phyloP scores from a whole-genome alignment of 2,329 filamentous ascomycete genomes.

The Pyrenophora tritici-repentis region DNA sequence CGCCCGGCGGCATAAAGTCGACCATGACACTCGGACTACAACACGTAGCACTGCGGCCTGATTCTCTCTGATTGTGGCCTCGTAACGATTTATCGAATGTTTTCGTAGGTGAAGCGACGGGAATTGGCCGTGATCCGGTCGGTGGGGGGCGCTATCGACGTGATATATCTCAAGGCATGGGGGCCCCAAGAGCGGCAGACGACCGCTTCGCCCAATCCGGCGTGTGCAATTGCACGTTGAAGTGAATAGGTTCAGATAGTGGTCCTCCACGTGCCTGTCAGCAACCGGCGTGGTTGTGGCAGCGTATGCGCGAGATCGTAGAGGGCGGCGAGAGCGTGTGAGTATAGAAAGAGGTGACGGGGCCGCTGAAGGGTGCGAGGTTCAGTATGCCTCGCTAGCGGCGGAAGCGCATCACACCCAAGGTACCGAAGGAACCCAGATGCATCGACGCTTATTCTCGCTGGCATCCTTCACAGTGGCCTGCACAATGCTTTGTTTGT shows the following conservation, averaged over 20 bases:
- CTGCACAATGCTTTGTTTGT: neutral
- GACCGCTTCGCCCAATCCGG: conserved; percentile 22
- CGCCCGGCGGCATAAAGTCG: conserved; percentile 43
- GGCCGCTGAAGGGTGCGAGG: conserved; percentile 18
- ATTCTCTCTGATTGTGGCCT: conserved; percentile 9
- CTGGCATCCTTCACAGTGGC: neutral
- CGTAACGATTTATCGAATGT: conserved; percentile 16
- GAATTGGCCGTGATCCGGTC: conserved; percentile 10
- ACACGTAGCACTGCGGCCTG: conserved; percentile 29
- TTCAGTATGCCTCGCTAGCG: conserved; percentile 20
- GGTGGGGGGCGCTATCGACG: conserved; percentile 35
- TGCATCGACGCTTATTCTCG: conserved; percentile 6
- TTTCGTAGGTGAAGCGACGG: conserved; percentile 7
- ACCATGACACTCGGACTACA: conserved; percentile 41
- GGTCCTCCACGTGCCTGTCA: neutral
- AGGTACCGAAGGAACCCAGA: conserved; percentile 18
- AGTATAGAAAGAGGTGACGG: conserved; percentile 22
- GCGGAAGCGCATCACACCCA: conserved; percentile 16
- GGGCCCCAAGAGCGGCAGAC: conserved; percentile 30
- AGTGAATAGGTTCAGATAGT: neutral
- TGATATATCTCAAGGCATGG: conserved; percentile 41
- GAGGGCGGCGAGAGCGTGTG: conserved; percentile 8
- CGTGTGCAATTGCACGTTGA: conserved; percentile 8
- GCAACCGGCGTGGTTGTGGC: conserved; percentile 9
- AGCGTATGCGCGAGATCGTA: conserved; percentile 12